Percentiles rank a stretch among this genome's conserved stretches.
Evolutionary conservation across 257 asterid genomes (phyloP).

Genomic region (Solanum rostratum): DNA sequence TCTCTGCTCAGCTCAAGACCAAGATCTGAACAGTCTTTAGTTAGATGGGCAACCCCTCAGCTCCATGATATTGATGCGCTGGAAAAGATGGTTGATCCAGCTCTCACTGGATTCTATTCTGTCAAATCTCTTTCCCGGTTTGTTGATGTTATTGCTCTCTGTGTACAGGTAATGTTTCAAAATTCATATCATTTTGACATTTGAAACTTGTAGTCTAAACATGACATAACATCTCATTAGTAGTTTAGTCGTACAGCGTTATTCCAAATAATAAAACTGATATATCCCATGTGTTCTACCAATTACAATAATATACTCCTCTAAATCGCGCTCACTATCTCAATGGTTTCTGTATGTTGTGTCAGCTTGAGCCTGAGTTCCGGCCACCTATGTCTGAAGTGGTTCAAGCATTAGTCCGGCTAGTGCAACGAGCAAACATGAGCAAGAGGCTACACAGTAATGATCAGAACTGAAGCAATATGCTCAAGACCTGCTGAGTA

Average conservation of each 20-base stretch:
- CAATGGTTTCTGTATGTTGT: neutral
- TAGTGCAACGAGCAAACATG: slow-evolving; percentile 47
- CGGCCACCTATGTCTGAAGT: slow-evolving; percentile 98
- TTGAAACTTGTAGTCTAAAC: neutral
- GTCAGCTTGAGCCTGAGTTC: slow-evolving; percentile 94
- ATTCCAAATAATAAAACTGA: neutral
- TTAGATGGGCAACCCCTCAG: slow-evolving; percentile 96
- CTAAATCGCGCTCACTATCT: neutral
- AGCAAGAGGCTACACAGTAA: slow-evolving; percentile 2
- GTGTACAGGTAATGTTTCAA: slow-evolving; percentile 57
- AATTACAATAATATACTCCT: neutral
- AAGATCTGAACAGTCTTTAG: slow-evolving; percentile 83
- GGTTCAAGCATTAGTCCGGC: slow-evolving; percentile 79
- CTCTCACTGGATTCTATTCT: slow-evolving; percentile 77
- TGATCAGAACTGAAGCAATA: neutral
- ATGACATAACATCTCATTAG: neutral
- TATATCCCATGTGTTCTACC: neutral
- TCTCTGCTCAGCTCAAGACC: slow-evolving; percentile 50
- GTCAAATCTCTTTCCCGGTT: slow-evolving; percentile 88
- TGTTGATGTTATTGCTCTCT: slow-evolving; percentile 89
- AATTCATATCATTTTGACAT: neutral
- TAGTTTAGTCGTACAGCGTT: too few species aligned
- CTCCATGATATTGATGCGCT: slow-evolving; percentile 95
- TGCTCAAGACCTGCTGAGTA: neutral
- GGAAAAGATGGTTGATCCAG: slow-evolving; percentile 91